These are phyloP conservation scores for Papiliotrema nemorosa DNA, from an alignment of 1,284 basidiomycete species.

Conservation along the genomic window DNA sequence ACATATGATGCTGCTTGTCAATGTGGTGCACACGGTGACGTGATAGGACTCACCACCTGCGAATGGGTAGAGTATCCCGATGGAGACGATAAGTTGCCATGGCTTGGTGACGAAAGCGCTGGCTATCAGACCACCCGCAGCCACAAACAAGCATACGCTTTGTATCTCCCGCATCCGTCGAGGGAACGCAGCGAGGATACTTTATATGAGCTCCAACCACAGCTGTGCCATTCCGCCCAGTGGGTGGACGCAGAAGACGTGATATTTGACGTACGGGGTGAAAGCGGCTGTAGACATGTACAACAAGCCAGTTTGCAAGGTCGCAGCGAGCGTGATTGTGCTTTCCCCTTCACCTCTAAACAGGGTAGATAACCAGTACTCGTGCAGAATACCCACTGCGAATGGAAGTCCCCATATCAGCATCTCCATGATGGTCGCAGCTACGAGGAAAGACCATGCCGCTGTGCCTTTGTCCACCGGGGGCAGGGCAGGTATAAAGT, in stretches of 20 bases:
- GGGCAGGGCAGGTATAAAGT: constrained; percentile 19
- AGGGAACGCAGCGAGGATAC: constrained; percentile 34
- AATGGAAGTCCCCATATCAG: constrained; percentile 47
- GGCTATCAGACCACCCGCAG: constrained; percentile 24
- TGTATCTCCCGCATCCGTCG: constrained; percentile 27
- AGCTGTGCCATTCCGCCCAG: not conserved
- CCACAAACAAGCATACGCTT: constrained; percentile 25
- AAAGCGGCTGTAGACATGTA: constrained; percentile 41
- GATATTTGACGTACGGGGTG: constrained; percentile 41
- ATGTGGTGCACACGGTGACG: not conserved
- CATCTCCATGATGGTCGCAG: constrained; percentile 39
- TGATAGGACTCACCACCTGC: constrained; percentile 25
- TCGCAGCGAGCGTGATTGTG: constrained; percentile 44
- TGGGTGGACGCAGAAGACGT: too few species aligned
- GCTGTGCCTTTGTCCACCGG: constrained; percentile 41
- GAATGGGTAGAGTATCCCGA: constrained; percentile 44
- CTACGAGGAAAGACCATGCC: constrained; percentile 45
- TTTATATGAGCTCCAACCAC: constrained; percentile 3
- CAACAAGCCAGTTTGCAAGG: constrained; percentile 42
- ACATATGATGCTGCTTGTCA: constrained; percentile 34
- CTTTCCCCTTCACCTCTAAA: constrained; percentile 35
- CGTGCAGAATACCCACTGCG: constrained; percentile 43
- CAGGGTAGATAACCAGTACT: constrained; percentile 41
- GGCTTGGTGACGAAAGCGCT: constrained; percentile 45
- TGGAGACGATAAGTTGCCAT: constrained; percentile 43